A percentile compares a stretch with the other conserved stretches of the same genome.
phyloP scores from a whole-genome alignment of 805 yeast genomes.

The Starmerella floris region DNA sequence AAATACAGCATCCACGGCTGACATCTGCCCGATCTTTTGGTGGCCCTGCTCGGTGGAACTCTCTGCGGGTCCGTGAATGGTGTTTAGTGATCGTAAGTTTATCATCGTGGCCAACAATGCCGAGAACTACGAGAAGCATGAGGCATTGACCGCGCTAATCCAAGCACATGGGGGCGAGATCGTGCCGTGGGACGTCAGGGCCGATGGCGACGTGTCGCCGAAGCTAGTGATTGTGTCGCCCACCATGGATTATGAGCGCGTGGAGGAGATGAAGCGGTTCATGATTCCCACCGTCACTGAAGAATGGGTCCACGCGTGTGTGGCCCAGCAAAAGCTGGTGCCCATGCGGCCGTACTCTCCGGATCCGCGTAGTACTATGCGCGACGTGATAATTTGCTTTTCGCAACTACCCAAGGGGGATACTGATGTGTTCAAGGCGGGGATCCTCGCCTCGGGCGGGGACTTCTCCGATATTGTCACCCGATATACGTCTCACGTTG shows the following conservation, averaged over 20 bases:
- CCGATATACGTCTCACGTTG: constrained; percentile 63
- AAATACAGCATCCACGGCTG: no score
- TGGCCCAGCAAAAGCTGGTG: constrained; percentile 31
- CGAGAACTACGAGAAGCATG: constrained; percentile 5
- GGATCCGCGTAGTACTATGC: constrained; percentile 51
- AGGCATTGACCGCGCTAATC: constrained; percentile 12
- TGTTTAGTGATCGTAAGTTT: constrained; percentile 18
- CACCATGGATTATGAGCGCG: constrained; percentile 41
- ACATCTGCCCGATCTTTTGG: no score
- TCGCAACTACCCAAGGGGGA: constrained; percentile 47
- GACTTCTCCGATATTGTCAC: constrained; percentile 49
- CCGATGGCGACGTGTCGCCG: constrained; percentile 26
- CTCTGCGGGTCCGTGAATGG: constrained; percentile 14
- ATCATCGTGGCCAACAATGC: constrained; percentile 12
- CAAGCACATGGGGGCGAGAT: constrained; percentile 18
- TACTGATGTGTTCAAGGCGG: constrained; percentile 53
- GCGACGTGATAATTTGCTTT: constrained; percentile 42
- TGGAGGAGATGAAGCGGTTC: constrained; percentile 33
- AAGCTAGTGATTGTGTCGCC: constrained; percentile 36
- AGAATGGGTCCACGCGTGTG: constrained; percentile 45
- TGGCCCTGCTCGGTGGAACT: no score
- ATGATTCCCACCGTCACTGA: constrained; percentile 57
- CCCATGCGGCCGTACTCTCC: constrained; percentile 57
- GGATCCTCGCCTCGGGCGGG: constrained; percentile 68
- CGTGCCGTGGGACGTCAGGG: constrained; percentile 21